These are phyloP conservation scores for Baudoinia panamericana DNA, from an alignment of 495 filamentous ascomycete genomes.

Conservation along the genomic window DNA sequence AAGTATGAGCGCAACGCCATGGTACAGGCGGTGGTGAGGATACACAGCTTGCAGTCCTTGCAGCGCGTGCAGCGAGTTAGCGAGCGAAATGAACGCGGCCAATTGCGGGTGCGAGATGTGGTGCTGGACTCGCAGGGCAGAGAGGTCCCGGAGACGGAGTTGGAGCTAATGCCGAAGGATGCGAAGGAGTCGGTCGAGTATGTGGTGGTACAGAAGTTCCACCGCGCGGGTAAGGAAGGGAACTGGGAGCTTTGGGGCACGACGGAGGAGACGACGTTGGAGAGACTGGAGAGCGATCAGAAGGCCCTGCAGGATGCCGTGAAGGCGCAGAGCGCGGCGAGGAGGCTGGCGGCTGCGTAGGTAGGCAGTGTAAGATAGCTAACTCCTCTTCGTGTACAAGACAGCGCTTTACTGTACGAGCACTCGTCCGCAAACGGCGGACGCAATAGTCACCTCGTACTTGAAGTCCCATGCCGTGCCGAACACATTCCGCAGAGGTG, in stretches of 20 bases:
- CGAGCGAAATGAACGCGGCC: neutral
- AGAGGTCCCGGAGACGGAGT: conserved; percentile 4
- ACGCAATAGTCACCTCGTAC: no score
- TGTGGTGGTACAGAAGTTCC: conserved; percentile 55
- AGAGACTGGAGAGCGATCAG: conserved; percentile 26
- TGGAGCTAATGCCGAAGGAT: conserved; percentile 22
- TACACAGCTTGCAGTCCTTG: conserved; percentile 50
- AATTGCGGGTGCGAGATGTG: conserved; percentile 9
- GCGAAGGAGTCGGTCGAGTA: conserved; percentile 57
- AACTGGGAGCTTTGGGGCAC: conserved; percentile 72
- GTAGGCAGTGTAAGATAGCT: neutral
- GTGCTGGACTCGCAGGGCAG: conserved; percentile 19
- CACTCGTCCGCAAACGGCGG: no score
- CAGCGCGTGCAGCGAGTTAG: conserved; percentile 4
- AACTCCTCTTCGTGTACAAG: neutral
- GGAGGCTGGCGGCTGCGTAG: neutral
- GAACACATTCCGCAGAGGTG: no score
- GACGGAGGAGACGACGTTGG: conserved; percentile 43
- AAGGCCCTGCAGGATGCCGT: no score
- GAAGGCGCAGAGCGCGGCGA: no score
- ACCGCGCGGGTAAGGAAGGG: conserved; percentile 42
- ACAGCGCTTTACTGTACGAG: no score
- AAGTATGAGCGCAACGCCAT: conserved; percentile 37
- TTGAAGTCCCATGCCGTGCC: no score
- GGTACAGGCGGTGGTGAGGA: conserved; percentile 60